phyloP scores from a whole-genome alignment of 805 yeast species.

The Maudiozyma turicensis region DNA sequence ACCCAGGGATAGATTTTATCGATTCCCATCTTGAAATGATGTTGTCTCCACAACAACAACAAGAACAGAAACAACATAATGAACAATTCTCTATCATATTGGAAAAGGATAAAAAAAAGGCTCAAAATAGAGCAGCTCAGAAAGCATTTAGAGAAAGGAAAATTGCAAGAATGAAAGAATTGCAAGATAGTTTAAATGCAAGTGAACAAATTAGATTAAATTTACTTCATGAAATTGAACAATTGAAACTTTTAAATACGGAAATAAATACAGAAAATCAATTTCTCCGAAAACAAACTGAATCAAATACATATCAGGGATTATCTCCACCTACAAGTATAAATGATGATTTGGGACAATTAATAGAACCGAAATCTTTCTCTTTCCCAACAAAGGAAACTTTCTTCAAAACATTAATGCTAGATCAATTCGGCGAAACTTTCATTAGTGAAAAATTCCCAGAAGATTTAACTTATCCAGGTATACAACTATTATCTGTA shows the following conservation, averaged over 20 bases:
- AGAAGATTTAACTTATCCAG: conserved; percentile 3
- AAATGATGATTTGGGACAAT: neutral
- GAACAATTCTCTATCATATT: conserved; percentile 23
- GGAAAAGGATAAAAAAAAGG: conserved; percentile 49
- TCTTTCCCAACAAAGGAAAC: conserved; percentile 25
- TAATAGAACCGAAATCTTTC: conserved; percentile 4
- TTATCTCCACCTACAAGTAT: neutral
- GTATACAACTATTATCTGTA: conserved; percentile 49
- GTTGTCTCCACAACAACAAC: neutral
- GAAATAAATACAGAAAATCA: conserved; percentile 58
- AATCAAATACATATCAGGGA: conserved; percentile 1
- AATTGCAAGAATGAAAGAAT: conserved; percentile 59
- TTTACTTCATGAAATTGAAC: conserved; percentile 40
- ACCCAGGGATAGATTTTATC: neutral
- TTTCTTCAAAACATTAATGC: conserved; percentile 18
- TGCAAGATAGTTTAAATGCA: conserved; percentile 46
- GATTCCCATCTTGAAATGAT: neutral
- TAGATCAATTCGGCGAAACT: neutral
- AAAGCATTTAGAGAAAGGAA: conserved; percentile 77
- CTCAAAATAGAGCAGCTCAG: conserved; percentile 80
- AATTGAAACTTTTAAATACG: conserved; percentile 43
- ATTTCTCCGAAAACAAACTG: conserved; percentile 26
- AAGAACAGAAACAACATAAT: neutral
- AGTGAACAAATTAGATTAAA: conserved; percentile 48
- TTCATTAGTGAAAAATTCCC: neutral